These are phyloP conservation scores for Paecilomyces fulvus DNA, from an alignment of 2,329 filamentous ascomycete species.

Conservation along the genomic window DNA sequence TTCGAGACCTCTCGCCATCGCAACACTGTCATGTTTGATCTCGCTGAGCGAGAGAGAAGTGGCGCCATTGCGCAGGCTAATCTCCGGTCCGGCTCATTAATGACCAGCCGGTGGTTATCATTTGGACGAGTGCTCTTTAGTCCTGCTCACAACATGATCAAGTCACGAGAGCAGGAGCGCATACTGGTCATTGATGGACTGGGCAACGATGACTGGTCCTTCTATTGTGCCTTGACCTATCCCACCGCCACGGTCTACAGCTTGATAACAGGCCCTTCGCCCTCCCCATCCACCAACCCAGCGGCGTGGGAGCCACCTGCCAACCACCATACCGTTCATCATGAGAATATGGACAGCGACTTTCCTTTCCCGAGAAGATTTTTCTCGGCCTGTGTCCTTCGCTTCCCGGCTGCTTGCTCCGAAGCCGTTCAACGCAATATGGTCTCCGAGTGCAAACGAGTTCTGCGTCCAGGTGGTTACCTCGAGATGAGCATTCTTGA, in stretches of 20 bases:
- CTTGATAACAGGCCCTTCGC: constrained; percentile 27
- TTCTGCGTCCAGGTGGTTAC: constrained; percentile 41
- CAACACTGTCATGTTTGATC: constrained; percentile 28
- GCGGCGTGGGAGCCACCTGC: constrained; percentile 34
- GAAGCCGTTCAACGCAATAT: constrained; percentile 36
- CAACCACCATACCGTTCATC: constrained; percentile 36
- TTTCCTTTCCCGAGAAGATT: constrained; percentile 41
- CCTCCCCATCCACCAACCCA: constrained; percentile 26
- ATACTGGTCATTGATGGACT: constrained; percentile 43
- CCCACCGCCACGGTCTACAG: constrained; percentile 38
- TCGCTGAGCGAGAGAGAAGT: constrained; percentile 35
- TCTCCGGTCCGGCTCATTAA: constrained; percentile 41
- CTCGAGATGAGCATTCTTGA: constrained; percentile 42
- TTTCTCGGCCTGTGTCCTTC: constrained; percentile 38
- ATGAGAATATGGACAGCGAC: constrained; percentile 29
- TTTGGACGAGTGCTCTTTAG: constrained; percentile 44
- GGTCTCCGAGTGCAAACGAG: constrained; percentile 41
- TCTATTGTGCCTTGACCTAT: constrained; percentile 43
- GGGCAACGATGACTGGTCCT: constrained; percentile 46
- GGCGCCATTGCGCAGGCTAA: constrained; percentile 36
- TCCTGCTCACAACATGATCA: constrained; percentile 39
- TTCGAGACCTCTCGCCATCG: constrained; percentile 23
- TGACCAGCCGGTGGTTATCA: constrained; percentile 44
- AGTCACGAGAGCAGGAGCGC: constrained; percentile 30
- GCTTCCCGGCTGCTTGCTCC: constrained; percentile 39